A percentile compares a stretch with the other conserved stretches of the same genome.
Evolutionary conservation across 345 rosid genomes (phyloP).

Genomic region (Citrus cavaleriei): DNA sequence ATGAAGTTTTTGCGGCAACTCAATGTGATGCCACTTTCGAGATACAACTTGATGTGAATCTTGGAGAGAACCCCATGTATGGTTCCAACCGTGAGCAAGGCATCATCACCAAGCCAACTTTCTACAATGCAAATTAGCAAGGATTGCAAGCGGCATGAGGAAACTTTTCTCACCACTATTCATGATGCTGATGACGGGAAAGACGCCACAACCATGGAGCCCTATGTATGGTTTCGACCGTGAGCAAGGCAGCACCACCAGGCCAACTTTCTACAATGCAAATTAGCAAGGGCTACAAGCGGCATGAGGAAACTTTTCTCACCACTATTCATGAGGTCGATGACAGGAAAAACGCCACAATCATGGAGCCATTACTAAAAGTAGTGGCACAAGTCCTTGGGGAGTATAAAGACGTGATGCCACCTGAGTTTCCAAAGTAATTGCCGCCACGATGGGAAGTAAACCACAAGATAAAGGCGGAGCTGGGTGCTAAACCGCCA

Average conservation of each 20-base stretch:
- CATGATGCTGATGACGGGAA: accelerated
- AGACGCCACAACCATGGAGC: no score
- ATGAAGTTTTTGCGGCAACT: not conserved
- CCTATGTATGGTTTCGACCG: accelerated
- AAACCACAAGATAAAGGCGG: no score
- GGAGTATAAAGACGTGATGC: no score
- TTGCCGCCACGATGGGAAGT: no score
- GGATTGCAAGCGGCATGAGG: accelerated
- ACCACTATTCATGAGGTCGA: not conserved
- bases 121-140: not conserved
- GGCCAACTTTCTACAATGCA: not conserved
- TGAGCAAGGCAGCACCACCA: not conserved
- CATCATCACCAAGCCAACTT: not conserved
- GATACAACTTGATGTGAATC: no score
- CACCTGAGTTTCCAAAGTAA: no score
- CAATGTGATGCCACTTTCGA: not conserved
- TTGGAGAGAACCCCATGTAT: no score
- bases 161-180: not conserved
- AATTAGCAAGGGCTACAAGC: not conserved
- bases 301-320: not conserved
- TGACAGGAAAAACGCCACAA: accelerated
- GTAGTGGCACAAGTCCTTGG: no score
- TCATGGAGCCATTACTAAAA: no score
- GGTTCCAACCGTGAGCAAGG: not conserved
- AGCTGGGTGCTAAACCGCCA: no score